Conservation (phyloP, 345 rosid genomes). For the Euphorbia lathyris region DNA sequence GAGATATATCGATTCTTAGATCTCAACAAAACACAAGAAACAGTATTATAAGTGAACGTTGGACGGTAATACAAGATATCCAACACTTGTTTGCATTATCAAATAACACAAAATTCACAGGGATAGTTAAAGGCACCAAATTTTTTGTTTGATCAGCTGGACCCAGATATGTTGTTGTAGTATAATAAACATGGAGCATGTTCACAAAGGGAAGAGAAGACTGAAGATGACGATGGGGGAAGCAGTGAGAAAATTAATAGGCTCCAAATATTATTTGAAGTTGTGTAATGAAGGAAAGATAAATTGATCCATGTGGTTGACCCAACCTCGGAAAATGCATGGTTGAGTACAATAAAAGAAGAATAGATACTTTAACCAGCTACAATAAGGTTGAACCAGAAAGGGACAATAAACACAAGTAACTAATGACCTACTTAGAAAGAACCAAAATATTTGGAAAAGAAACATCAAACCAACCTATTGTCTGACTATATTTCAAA, state of each 20-base stretch:
- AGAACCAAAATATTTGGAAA: background rate
- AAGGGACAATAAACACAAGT: background rate
- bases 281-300: background rate
- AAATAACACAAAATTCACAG: background rate
- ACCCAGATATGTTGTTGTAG: background rate
- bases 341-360: background rate
- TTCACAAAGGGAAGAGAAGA: background rate
- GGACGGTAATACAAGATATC: background rate
- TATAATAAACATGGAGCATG: background rate
- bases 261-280: background rate
- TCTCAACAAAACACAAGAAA: conserved; percentile 8
- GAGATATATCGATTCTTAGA: too few species aligned
- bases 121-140: background rate
- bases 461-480: background rate
- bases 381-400: background rate
- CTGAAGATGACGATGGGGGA: background rate
- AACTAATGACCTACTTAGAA: background rate
- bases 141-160: background rate
- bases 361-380: background rate
- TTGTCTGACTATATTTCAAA: too few species aligned
- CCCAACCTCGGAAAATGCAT: background rate
- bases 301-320: background rate
- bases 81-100: background rate
- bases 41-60: background rate
- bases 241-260: background rate